Base-by-base conservation (phyloP, 768 basidiomycete species). In the Psilocybe sp. region DNA sequence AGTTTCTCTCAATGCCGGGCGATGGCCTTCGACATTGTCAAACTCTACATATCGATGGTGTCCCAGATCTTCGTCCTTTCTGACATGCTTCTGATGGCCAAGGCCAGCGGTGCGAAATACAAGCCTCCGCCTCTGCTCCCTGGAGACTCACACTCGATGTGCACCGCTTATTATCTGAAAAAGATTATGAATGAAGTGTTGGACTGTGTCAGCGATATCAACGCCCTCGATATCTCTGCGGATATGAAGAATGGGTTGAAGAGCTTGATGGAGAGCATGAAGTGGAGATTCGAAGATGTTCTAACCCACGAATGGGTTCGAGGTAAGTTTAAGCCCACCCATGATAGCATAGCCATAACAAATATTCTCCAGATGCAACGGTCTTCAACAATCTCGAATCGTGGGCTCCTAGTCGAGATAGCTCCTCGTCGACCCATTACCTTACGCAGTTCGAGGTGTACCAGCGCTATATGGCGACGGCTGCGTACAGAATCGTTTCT, bases 21-120 rank as follows among this genome's bases (percentile, higher is more conserved):
- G 2, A 95, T 98, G 91, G 89, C 89, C 1, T 73, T 89, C 16
- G 93, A 95, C 56, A 83, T 96, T 38, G 75, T 93, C 60, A 87
- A 86, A 60, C 78, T 88, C 34, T 98, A 94, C 68, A 84, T 91
- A 34, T 84, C 87, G 1, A 76, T 89, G 19, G 67, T 97, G 35
- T 93, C 92, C 1, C 82, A 91, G 56, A 90, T 91, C 66, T 94
- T 98, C 73, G 59, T 92, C 89, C 63, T 70, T 35, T 70, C 82
- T 78, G 18, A 77, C 60, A 78, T 86, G 61, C 77, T 81, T 4
- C 80, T 90, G 20, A 80, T 78, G 70, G 72, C 84, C 20, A 74
- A 81, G 1, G 64, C 77, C 44, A 18, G 15, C 40, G 31, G 36
- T 16, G 55, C 66, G 28, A 47, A 5, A 15, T 66, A 66, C 20